A percentile compares a stretch with the other conserved stretches of the same genome.
phyloP scores from a whole-genome alignment of 2,329 filamentous ascomycete genomes.

The Capronia epimyces region DNA sequence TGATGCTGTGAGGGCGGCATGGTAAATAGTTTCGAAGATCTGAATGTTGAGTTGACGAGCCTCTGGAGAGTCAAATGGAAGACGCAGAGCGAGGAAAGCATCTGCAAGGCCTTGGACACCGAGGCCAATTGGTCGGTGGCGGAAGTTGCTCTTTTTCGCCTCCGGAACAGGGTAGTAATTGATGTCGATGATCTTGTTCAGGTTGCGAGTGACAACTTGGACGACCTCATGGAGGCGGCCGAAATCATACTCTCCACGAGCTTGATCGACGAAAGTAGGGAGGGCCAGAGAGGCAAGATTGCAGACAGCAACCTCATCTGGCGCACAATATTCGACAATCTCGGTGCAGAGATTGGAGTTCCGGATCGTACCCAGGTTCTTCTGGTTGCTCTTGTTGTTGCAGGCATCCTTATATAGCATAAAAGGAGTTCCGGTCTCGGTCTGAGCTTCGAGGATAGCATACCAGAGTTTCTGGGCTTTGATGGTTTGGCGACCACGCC shows the following conservation, averaged over 20 bases:
- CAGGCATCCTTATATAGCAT: slow-evolving; percentile 99
- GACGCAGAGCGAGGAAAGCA: slow-evolving; percentile 90
- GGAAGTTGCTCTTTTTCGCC: slow-evolving; percentile 92
- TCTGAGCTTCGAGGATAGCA: slow-evolving; percentile 94
- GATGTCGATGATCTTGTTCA: slow-evolving; percentile 97
- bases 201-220: slow-evolving; percentile 84
- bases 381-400: slow-evolving; percentile 99
- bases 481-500: slow-evolving; percentile 80
- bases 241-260: slow-evolving; percentile 83
- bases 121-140: slow-evolving; percentile 89
- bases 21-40: slow-evolving; percentile 99
- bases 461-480: slow-evolving; percentile 99
- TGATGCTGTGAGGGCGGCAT: slow-evolving; percentile 85
- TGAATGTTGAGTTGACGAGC: slow-evolving; percentile 92
- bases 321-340: slow-evolving; percentile 94
- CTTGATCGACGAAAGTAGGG: slow-evolving; percentile 83
- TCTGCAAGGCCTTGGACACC: slow-evolving; percentile 97
- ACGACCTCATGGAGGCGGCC: slow-evolving; percentile 92
- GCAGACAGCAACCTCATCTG: slow-evolving; percentile 97
- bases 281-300: slow-evolving; percentile 93
- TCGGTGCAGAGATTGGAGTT: slow-evolving; percentile 99
- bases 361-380: slow-evolving; percentile 97
- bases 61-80: slow-evolving; percentile 95
- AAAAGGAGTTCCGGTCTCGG: slow-evolving; percentile 97
- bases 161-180: slow-evolving; percentile 98